phyloP scores from a whole-genome alignment of 2,329 filamentous ascomycete genomes.

The Amesomyces nigricolor region DNA sequence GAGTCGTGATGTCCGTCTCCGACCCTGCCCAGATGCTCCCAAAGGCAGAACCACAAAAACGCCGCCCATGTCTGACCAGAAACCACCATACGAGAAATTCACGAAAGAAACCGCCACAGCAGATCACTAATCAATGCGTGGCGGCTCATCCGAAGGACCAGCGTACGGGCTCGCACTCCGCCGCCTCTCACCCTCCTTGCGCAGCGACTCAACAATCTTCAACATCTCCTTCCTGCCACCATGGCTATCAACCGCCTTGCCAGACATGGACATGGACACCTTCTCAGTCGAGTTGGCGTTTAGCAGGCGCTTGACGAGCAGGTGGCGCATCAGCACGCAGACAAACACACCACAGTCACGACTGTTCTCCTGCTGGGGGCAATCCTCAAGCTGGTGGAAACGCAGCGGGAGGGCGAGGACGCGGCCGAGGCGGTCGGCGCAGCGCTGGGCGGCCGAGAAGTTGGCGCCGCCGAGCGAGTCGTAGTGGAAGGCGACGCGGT shows the following conservation, averaged over 20 bases:
- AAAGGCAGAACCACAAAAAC: constrained; percentile 1
- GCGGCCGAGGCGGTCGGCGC: constrained; percentile 61
- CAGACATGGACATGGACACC: constrained; percentile 88
- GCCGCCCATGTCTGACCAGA: not conserved
- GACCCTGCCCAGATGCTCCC: not conserved
- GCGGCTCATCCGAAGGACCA: constrained; percentile 32
- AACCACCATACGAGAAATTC: not conserved
- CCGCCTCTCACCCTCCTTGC: constrained; percentile 80
- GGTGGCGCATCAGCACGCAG: constrained; percentile 87
- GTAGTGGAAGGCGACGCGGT: constrained; percentile 93
- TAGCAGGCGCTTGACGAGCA: constrained; percentile 80
- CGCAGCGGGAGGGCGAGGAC: constrained; percentile 62
- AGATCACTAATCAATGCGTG: constrained; percentile 39
- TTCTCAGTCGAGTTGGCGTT: constrained; percentile 75
- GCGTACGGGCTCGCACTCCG: constrained; percentile 38
- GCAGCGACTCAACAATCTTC: constrained; percentile 76
- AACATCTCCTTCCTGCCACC: constrained; percentile 86
- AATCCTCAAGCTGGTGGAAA: constrained; percentile 78
- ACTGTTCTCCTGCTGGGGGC: constrained; percentile 84
- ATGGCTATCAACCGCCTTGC: constrained; percentile 73
- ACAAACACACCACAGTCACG: constrained; percentile 96
- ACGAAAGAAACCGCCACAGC: not conserved
- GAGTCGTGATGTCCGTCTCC: not conserved
- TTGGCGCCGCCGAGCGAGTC: constrained; percentile 79
- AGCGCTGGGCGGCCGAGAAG: constrained; percentile 63